Percentiles rank a stretch among this genome's conserved stretches.
Evolutionary conservation across 768 basidiomycete genomes (phyloP).

Genomic region (Cystofilobasidium ferigula): DNA sequence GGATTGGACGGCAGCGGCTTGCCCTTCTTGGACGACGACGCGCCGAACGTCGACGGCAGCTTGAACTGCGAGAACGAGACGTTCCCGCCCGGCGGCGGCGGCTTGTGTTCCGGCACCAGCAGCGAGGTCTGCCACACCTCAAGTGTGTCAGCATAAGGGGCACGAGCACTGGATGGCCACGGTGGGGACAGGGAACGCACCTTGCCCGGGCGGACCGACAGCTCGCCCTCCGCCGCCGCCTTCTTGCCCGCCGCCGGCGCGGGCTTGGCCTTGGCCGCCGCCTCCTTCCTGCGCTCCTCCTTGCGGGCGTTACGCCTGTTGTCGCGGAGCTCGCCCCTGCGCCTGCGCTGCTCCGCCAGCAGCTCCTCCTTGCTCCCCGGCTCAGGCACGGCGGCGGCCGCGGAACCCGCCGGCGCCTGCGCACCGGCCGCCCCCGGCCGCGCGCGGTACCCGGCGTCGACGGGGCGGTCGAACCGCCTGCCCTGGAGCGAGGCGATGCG

Average conservation of each 20-base stretch:
- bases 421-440: conserved; percentile 21
- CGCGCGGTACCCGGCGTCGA: conserved; percentile 15
- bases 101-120: conserved; percentile 48
- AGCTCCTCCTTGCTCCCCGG: conserved; percentile 64
- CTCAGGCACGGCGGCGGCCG: conserved; percentile 37
- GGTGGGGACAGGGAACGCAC: conserved; percentile 27
- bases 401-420: too few species aligned
- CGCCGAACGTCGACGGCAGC: conserved; percentile 40
- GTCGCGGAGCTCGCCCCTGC: conserved; percentile 74
- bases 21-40: conserved; percentile 25
- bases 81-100: conserved; percentile 40
- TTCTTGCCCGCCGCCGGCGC: conserved; percentile 27
- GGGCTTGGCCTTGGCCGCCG: conserved; percentile 43
- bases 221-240: conserved; percentile 42
- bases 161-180: background rate
- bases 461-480: conserved; percentile 35
- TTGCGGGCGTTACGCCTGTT: conserved; percentile 70
- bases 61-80: conserved; percentile 59
- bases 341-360: conserved; percentile 62
- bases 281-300: conserved; percentile 63
- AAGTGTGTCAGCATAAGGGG: too few species aligned
- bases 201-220: conserved; percentile 33
- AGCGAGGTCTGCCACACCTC: conserved; percentile 56
- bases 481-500: conserved; percentile 58
- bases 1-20: conserved; percentile 48